These are phyloP conservation scores for Blastobotrys attinorum DNA, from an alignment of 805 yeast genomes.

Conservation along the genomic window DNA sequence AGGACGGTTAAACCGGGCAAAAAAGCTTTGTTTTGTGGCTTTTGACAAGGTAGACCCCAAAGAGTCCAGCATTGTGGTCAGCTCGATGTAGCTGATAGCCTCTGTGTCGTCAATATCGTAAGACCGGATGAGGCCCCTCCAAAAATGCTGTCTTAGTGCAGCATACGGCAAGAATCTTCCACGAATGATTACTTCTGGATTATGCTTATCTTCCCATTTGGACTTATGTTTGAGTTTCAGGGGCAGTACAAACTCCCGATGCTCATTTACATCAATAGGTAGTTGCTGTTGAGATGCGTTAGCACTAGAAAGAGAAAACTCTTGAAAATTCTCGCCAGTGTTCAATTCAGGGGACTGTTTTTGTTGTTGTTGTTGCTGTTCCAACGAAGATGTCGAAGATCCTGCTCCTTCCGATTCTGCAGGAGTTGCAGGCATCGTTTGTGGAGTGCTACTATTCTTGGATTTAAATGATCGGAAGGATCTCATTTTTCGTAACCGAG, in stretches of 20 bases:
- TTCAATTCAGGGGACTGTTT: background rate
- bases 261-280: background rate
- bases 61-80: slow-evolving; percentile 56
- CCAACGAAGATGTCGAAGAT: background rate
- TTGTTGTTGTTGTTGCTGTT: background rate
- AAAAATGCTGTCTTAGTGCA: slow-evolving; percentile 55
- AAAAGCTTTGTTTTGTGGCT: slow-evolving; percentile 26
- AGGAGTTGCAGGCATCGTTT: background rate
- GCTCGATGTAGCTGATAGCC: slow-evolving; percentile 48
- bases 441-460: background rate
- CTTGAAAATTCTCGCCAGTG: background rate
- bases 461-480: background rate
- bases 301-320: background rate
- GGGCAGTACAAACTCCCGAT: slow-evolving; percentile 29
- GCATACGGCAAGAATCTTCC: slow-evolving; percentile 63
- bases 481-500: background rate
- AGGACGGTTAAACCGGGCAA: slow-evolving; percentile 22
- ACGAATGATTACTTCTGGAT: slow-evolving; percentile 50
- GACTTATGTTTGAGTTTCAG: slow-evolving; percentile 25
- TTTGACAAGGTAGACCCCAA: slow-evolving; percentile 44
- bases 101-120: slow-evolving; percentile 40
- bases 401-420: background rate
- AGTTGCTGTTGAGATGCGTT: background rate
- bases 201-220: slow-evolving; percentile 30
- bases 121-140: slow-evolving; percentile 55